Base-by-base conservation (phyloP, 495 filamentous ascomycete species). In the Penicillium macrosclerotiorum region DNA sequence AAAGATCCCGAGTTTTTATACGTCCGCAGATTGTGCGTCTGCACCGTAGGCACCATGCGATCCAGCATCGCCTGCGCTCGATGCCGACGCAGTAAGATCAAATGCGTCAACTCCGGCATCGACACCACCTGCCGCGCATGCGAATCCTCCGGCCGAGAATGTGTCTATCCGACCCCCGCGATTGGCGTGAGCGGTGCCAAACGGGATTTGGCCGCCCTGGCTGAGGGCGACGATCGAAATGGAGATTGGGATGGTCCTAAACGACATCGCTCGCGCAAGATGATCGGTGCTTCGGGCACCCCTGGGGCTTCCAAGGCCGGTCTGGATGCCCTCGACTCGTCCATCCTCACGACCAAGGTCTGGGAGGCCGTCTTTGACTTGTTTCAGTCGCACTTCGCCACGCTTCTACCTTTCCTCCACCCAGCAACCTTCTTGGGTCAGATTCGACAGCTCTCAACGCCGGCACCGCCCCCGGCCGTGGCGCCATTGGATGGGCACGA, bases 11-110 rank as follows among this genome's bases (percentile, higher is more conserved):
- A 26, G n/a, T 35, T 26, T 42, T 25, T 23, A 24, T 33, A 30
- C 27, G 13, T 14, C 8, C 19, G 40, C 36, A 36, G 41, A 39
- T 24, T 32, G 47, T 39, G 49, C 45, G 59, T 62, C 60, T 59
- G 52, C 57, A 27, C 23, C 17, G 13, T 37, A 42, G 26, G 49
- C 40, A 67, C 20, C 43, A 85, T 90, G 81, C 77, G 88, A 42
- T 89, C 86, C 37, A 87, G 83, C 51, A 89, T 92, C 51, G 88
- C 88, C 50, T 92, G 88, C 65, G 76, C 78, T 47, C 76, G 82
- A 38, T 92, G 88, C 70, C 80, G 87, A 43, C 83, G 85, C 60
- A 87, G 83, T 63, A 92, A 92, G 63, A 85, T 90, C 64, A 92
- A 90, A 71, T 87, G 76, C 63, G 83, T 89, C 69, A 95, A 95